These are phyloP conservation scores for Trichoderma parareesei DNA, from an alignment of 495 filamentous ascomycete species.

Conservation along the genomic window DNA sequence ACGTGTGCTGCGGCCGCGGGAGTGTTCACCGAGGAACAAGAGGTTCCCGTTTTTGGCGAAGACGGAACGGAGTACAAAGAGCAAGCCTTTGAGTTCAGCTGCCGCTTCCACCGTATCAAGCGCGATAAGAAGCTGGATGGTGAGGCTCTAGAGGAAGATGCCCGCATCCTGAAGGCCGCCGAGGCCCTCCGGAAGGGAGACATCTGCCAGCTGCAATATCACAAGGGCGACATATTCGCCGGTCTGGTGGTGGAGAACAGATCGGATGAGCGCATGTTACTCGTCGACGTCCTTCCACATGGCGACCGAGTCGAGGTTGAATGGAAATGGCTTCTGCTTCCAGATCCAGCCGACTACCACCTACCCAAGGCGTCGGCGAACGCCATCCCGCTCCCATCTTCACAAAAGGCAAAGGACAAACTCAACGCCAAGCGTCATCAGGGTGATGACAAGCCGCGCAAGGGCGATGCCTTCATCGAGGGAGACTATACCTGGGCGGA, in stretches of 20 bases:
- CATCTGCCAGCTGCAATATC: slow-evolving; percentile 80
- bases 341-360: slow-evolving; percentile 56
- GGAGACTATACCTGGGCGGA: slow-evolving; percentile 66
- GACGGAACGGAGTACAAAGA: slow-evolving; percentile 87
- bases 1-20: slow-evolving; percentile 89
- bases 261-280: slow-evolving; percentile 60
- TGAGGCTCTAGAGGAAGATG: slow-evolving; percentile 59
- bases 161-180: slow-evolving; percentile 61
- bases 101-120: slow-evolving; percentile 87
- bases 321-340: slow-evolving; percentile 66
- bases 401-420: slow-evolving; percentile 44
- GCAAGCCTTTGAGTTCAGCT: slow-evolving; percentile 83
- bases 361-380: slow-evolving; percentile 55
- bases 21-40: slow-evolving; percentile 78
- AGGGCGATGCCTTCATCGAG: slow-evolving; percentile 62
- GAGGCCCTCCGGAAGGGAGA: slow-evolving; percentile 61
- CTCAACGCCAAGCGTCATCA: slow-evolving; percentile 48
- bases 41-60: slow-evolving; percentile 78
- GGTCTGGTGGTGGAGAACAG: slow-evolving; percentile 84
- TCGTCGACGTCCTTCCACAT: slow-evolving; percentile 79
- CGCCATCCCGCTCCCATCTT: slow-evolving; percentile 48
- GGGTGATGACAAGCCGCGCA: slow-evolving; percentile 51
- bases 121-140: slow-evolving; percentile 61
- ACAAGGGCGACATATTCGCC: slow-evolving; percentile 79
- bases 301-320: slow-evolving; percentile 66